Conservation (phyloP, 2,329 filamentous ascomycete genomes). For the Aspergillus viridinutans region DNA sequence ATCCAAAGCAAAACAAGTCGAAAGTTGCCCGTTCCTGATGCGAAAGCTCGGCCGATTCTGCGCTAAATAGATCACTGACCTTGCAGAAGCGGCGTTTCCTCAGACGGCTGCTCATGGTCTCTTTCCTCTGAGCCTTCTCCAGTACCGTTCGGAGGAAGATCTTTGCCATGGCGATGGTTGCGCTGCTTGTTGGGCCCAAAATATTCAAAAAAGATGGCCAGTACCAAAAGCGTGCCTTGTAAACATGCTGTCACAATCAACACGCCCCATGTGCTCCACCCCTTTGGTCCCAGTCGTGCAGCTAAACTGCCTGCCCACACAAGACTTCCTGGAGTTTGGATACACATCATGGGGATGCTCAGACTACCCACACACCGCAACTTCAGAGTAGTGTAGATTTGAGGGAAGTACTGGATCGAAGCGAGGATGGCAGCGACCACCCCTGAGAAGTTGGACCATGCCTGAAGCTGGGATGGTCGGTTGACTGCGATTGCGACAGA, state of each 20-base stretch:
- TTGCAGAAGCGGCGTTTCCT: conserved; percentile 34
- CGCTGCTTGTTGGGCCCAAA: conserved; percentile 44
- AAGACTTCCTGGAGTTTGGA: conserved; percentile 90
- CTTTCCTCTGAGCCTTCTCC: conserved; percentile 10
- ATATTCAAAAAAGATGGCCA: conserved; percentile 71
- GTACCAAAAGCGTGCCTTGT: conserved; percentile 73
- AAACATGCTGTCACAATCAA: conserved; percentile 80
- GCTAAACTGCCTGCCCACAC: conserved; percentile 84
- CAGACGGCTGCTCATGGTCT: conserved; percentile 21
- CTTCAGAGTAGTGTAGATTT: conserved; percentile 86
- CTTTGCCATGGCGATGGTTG: conserved; percentile 18
- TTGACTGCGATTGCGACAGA: conserved; percentile 64
- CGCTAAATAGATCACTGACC: conserved; percentile 16
- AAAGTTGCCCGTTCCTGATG: not conserved
- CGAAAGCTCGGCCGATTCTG: not conserved
- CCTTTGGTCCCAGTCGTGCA: conserved; percentile 69
- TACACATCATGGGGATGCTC: conserved; percentile 96
- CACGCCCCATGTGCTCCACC: conserved; percentile 95
- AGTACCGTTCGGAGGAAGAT: conserved; percentile 7
- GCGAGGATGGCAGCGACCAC: conserved; percentile 74
- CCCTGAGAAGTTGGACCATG: conserved; percentile 83
- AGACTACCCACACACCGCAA: conserved; percentile 84
- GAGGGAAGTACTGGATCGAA: conserved; percentile 86
- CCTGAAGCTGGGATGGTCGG: conserved; percentile 60
- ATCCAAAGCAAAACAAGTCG: not conserved